Conservation (phyloP, 148 eudicot genomes). For the Vaccinium vitisidaea region DNA sequence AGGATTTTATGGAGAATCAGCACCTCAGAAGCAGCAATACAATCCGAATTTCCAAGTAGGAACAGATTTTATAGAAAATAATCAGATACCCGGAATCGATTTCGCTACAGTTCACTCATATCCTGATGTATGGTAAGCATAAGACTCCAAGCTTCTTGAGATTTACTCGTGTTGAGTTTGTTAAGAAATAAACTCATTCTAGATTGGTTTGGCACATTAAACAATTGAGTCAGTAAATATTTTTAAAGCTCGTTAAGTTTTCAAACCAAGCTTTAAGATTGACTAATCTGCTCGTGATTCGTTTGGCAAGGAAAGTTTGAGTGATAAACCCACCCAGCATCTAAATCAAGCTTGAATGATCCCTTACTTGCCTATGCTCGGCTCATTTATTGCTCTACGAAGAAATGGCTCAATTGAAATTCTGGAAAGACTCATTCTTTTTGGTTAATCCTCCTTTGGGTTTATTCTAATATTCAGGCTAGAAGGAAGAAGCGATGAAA, state of each 20-base stretch:
- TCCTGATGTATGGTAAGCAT: conserved; percentile 57
- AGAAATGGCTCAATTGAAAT: neutral
- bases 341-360: neutral
- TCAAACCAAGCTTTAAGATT: neutral
- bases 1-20: conserved; percentile 65
- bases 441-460: neutral
- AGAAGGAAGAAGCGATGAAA: conserved; percentile 24
- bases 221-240: neutral
- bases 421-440: neutral
- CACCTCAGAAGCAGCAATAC: conserved; percentile 30
- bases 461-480: conserved; percentile 36
- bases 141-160: neutral
- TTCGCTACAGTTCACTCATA: conserved; percentile 73
- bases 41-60: conserved; percentile 42
- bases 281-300: neutral
- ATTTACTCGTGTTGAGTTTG: neutral
- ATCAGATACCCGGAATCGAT: conserved; percentile 53
- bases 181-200: neutral
- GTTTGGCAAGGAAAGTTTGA: neutral
- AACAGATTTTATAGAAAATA: conserved; percentile 64
- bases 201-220: neutral
- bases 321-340: neutral
- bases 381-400: neutral
- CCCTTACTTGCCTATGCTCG: neutral
- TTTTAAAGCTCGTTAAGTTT: neutral